Conservation (phyloP, 345 rosid genomes). For the Ricinus communis region DNA sequence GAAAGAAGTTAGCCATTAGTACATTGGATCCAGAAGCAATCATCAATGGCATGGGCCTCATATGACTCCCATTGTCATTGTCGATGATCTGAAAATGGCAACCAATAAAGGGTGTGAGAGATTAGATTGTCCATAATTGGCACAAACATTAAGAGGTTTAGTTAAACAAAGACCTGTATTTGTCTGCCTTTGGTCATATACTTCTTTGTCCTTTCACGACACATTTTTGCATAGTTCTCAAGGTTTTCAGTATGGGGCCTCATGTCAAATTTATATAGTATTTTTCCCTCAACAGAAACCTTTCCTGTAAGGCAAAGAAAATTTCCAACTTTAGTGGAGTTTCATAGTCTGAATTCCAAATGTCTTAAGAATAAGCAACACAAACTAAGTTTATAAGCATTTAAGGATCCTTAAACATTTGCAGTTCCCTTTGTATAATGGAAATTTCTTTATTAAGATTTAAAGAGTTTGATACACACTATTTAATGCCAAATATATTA, state of each 20-base stretch:
- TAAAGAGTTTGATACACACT: background rate
- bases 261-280: conserved; percentile 79
- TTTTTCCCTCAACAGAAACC: conserved; percentile 68
- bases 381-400: background rate
- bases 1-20: conserved; percentile 26
- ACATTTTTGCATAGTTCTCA: conserved; percentile 73
- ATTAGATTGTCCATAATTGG: background rate
- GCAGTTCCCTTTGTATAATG: background rate
- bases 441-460: background rate
- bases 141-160: background rate
- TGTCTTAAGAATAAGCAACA: background rate
- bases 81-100: conserved; percentile 67
- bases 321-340: background rate
- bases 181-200: conserved; percentile 69
- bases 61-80: conserved; percentile 68
- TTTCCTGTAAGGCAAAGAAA: conserved; percentile 46
- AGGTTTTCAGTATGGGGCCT: conserved; percentile 72
- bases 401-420: no score
- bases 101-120: conserved; percentile 3
- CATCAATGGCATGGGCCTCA: conserved; percentile 81
- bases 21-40: conserved; percentile 44
- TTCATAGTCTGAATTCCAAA: conserved; percentile 12
- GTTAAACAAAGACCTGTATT: conserved; percentile 54
- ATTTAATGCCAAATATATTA: background rate
- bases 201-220: conserved; percentile 76